phyloP scores from a whole-genome alignment of 768 basidiomycete species.

The Lactarius quietus region DNA sequence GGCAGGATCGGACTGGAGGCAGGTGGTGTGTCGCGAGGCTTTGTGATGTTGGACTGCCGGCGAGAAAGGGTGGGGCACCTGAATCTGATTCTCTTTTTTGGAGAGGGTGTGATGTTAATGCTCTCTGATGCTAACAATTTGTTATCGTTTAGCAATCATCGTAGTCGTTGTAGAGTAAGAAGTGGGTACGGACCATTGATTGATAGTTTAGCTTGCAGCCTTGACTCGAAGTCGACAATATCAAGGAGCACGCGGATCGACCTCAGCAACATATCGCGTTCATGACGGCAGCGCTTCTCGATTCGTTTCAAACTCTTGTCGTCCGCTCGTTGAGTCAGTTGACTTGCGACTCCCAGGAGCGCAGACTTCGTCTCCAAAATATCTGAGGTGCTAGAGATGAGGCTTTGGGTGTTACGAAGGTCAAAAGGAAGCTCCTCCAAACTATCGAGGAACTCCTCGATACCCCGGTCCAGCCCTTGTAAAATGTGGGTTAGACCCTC shows the following conservation, averaged over 20 bases:
- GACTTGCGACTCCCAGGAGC: neutral
- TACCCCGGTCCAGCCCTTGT: constrained; percentile 13
- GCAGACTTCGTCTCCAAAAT: constrained; percentile 7
- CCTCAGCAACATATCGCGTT: constrained; percentile 12
- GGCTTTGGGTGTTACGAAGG: constrained; percentile 11
- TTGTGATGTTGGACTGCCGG: constrained; percentile 3
- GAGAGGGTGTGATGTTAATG: neutral
- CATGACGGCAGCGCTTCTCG: constrained; percentile 10
- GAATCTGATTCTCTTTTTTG: constrained; percentile 14
- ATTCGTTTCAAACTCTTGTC: neutral
- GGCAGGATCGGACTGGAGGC: neutral
- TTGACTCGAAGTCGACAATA: constrained; percentile 14
- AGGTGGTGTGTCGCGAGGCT: neutral
- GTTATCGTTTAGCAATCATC: neutral
- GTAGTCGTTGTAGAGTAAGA: neutral
- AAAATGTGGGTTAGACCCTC: constrained; percentile 7
- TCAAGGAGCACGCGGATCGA: constrained; percentile 18
- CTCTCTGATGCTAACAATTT: neutral
- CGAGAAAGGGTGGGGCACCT: constrained; percentile 8
- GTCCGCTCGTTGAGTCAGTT: neutral
- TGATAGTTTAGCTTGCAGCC: constrained; percentile 4
- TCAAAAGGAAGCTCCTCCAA: constrained; percentile 9
- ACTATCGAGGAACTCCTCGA: constrained; percentile 17
- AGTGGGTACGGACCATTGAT: constrained; percentile 9
- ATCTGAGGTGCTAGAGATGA: constrained; percentile 12